Base-by-base conservation (phyloP, 2,329 filamentous ascomycete genomes). In the Penicillium sp. region DNA sequence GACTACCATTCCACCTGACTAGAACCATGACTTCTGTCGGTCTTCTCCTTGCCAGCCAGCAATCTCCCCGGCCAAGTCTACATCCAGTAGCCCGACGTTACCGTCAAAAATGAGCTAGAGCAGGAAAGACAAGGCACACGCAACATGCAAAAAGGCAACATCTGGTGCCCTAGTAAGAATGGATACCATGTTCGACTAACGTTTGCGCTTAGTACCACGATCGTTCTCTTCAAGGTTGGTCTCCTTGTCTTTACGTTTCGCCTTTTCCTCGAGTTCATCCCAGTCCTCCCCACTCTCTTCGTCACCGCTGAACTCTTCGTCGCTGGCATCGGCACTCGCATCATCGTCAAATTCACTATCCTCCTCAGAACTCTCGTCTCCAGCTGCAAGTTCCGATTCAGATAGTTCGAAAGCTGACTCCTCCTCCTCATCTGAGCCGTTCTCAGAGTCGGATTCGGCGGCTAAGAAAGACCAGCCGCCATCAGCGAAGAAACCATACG, bases 311-410 rank as follows among this genome's bases (percentile, higher is more conserved):
- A 81, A 82, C 14, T 81, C 58, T 25, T 55, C 77, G 16, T 87
- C 87, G 41, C 79, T 80, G 38, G 72, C 83, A 48, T 89, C 88
- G 11, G 92, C 90, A 55, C 83, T 87, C 27, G 89, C 92, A 55
- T 95, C 91, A 64, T 92, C 92, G 63, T 95, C 91, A 66, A 93
- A 97, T 54, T 97, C 91, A 16, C 87, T 93, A 50, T 89, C 93
- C 35, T 95, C 91, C 59, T 95, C 92, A 9, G 84, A 89, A 12
- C 80, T 87, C 65, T 89, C 89, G 29, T 92, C 89, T 2, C 77
- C 79, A 25, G 75, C 76, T 12, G 78, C 83, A 31, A 96, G 74
- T 56, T 97, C 93, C 3, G 84, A 86, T 52, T 95, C 92, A 18
- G 82, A 85, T 46, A 95, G 87, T 71, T 97, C 93, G 63, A 96